Conservation (phyloP, 768 basidiomycete species). For the Xerocomellus amylosporus region DNA sequence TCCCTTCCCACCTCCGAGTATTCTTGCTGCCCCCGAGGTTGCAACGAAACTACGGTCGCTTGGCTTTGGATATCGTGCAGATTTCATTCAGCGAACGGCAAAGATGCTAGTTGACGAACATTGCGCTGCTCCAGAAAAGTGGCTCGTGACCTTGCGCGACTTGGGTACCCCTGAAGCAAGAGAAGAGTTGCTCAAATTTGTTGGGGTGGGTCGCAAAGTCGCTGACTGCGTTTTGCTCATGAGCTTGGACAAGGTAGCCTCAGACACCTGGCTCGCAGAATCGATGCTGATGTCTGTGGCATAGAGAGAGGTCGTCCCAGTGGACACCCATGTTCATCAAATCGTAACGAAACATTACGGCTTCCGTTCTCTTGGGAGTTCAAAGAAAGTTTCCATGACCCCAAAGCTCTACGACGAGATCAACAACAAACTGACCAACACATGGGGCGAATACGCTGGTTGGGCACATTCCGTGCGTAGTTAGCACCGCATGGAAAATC, state of each 20-base stretch:
- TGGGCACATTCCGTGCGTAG: slow-evolving; percentile 81
- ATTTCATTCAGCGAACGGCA: slow-evolving; percentile 83
- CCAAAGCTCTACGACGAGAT: slow-evolving; percentile 76
- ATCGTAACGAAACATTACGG: slow-evolving; percentile 82
- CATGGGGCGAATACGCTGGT: slow-evolving; percentile 86
- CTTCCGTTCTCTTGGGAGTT: slow-evolving; percentile 42
- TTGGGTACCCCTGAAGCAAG: slow-evolving; percentile 58
- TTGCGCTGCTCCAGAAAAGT: slow-evolving; percentile 48
- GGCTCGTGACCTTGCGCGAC: slow-evolving; percentile 54
- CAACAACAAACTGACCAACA: slow-evolving; percentile 50
- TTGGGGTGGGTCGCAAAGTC: slow-evolving; percentile 94
- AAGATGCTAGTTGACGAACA: slow-evolving; percentile 67
- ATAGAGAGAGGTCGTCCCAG: slow-evolving; percentile 85
- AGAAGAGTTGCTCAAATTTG: slow-evolving; percentile 71
- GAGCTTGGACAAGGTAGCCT: slow-evolving; percentile 81
- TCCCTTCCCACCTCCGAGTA: slow-evolving; percentile 81
- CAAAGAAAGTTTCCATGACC: slow-evolving; percentile 60
- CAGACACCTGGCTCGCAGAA: neutral
- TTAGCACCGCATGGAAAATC: neutral
- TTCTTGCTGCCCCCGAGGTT: slow-evolving; percentile 57
- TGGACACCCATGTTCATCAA: slow-evolving; percentile 94
- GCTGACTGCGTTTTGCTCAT: slow-evolving; percentile 93
- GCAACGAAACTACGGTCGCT: slow-evolving; percentile 66
- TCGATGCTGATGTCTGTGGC: slow-evolving; percentile 2
- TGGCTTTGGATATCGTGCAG: slow-evolving; percentile 95